Conservation (phyloP, 148 eudicot species). For the Arctostaphylos glauca region DNA sequence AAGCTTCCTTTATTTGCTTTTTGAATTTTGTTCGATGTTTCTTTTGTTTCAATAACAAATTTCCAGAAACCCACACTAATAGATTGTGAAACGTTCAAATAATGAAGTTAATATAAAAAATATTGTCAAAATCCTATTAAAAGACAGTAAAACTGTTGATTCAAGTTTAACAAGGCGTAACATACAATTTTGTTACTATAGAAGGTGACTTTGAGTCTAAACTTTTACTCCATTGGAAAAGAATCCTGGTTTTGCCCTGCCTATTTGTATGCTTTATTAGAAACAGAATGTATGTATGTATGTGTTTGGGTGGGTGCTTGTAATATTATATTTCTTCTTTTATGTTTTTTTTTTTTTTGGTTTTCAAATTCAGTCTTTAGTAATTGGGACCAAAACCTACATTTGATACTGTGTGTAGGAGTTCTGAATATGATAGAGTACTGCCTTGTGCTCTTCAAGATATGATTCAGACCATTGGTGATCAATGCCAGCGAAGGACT, state of each 20-base stretch:
- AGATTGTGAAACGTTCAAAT: not conserved
- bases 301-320: not conserved
- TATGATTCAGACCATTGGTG: slow-evolving; percentile 24
- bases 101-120: not conserved
- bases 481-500: slow-evolving; percentile 29
- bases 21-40: not conserved
- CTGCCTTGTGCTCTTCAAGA: slow-evolving; percentile 16
- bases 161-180: not conserved
- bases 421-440: slow-evolving; percentile 16
- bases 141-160: not conserved
- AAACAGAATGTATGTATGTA: not conserved
- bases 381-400: not conserved
- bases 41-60: not conserved
- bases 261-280: not conserved
- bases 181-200: not conserved
- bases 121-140: not conserved
- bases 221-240: not conserved
- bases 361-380: not conserved
- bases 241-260: no score
- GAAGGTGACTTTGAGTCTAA: not conserved
- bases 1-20: not conserved
- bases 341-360: not conserved
- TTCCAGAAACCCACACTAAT: not conserved
- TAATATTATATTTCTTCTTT: not conserved
- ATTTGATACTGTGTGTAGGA: slow-evolving; percentile 11